Evolutionary conservation across 306 rosid species (phyloP).

Genomic region (Lathyrus tuberosus): DNA sequence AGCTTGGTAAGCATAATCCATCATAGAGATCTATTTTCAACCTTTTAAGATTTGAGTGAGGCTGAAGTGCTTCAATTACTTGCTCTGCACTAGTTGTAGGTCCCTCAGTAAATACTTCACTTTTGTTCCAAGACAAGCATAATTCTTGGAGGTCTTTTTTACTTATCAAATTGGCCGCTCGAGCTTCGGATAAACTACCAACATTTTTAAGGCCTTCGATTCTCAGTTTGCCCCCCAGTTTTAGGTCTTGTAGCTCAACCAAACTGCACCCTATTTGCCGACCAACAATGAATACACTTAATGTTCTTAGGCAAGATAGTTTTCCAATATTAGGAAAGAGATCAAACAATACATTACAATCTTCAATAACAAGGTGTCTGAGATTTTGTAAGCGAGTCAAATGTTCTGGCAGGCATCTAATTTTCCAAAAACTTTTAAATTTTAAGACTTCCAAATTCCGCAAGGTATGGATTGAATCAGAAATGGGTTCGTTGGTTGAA

Average conservation of each 20-base stretch:
- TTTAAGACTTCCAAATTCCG: constrained; percentile 1
- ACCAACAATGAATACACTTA: not conserved
- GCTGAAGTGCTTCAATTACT: constrained; percentile 24
- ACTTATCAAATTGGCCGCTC: constrained; percentile 7
- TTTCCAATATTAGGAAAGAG: constrained; percentile 22
- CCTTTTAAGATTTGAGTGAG: constrained; percentile 24
- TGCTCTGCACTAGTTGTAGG: not conserved
- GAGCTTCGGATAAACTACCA: not conserved
- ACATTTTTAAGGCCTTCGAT: not conserved
- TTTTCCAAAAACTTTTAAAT: not conserved
- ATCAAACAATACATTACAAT: accelerated
- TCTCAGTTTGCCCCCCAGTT: not conserved
- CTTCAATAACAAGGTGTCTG: constrained; percentile 5
- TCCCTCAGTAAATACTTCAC: not conserved
- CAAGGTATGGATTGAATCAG: not conserved
- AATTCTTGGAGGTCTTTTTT: constrained; percentile 1
- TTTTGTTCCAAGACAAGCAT: constrained; percentile 8
- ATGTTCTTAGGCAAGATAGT: constrained; percentile 1
- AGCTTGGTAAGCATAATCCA: constrained; percentile 6
- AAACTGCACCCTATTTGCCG: not conserved
- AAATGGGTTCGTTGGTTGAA: accelerated
- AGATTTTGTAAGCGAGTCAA: constrained; percentile 18
- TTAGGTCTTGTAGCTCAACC: not conserved
- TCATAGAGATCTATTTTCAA: constrained; percentile 1
- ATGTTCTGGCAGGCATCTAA: not conserved